Base-by-base conservation (phyloP, 1,139 yeast species). In the Suhomyces anneliseae region DNA sequence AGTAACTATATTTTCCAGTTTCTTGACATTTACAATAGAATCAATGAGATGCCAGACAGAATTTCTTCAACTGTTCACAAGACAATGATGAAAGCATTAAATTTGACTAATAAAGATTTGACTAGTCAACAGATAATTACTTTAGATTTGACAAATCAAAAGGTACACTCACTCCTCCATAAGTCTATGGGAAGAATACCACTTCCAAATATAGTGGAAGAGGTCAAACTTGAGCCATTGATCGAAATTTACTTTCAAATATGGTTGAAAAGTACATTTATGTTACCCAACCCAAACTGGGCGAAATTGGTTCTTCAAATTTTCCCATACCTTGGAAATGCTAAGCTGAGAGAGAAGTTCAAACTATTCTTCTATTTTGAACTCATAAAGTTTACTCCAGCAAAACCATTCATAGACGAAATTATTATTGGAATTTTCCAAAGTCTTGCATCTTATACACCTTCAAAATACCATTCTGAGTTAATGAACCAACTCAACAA, bases 301-400 rank as follows among this genome's bases (percentile, higher is more conserved):
- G 71, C 70, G 44, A 61, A 60, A 39, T 52, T 74, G 29, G 58
- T 72, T 19, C 60, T 71, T 32, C 79, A 74, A 48, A 66, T 64
- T 31, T 74, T 61, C 48, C 75, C 77, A 1, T 76, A 72, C 46
- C 56, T 71, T 39, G 80, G 80, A 4, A 72, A 72, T 50, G 49
- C 62, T 0, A 58, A 60, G 26, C 74, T 70, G 73, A 58, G 79
- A 52, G 68, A 66, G 6, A 60, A 64, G 44, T 75, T 68, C 53
- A 54, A 59, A 1, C 51, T 72, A 41, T 64, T 54, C 38, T 61
- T 74, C 27, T 69, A 69, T 51, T 46, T 54, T 11, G 64, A 63
- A 36, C 57, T 71, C n/a, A 54, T 69, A 24, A 49, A 57, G 14
- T 64, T 51, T 45, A 54, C 67, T 12, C 50, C 51, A 26, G 51